Conservation (phyloP, 164 flowering plant genomes). For the Umbilicus rupestris region DNA sequence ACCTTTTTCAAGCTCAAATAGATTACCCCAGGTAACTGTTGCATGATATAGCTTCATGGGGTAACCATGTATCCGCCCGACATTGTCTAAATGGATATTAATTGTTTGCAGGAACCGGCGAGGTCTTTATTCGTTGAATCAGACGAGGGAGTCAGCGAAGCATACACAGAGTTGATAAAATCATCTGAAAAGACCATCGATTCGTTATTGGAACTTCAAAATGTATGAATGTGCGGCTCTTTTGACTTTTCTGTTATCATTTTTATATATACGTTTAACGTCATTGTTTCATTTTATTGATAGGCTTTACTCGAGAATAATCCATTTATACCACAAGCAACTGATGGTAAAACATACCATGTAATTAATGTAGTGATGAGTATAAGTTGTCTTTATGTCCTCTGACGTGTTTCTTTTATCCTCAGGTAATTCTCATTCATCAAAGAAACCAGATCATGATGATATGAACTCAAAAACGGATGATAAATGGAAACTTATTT, state of each 20-base stretch:
- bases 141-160: slow-evolving; percentile 34
- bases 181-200: slow-evolving; percentile 61
- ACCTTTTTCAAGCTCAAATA: slow-evolving; percentile 62
- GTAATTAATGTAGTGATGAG: not conserved
- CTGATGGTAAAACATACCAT: slow-evolving; percentile 38
- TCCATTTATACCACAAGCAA: slow-evolving; percentile 43
- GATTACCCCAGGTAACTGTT: slow-evolving; percentile 63
- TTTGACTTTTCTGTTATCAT: not conserved
- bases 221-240: slow-evolving; percentile 48
- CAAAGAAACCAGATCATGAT: slow-evolving; percentile 22
- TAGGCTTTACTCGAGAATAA: slow-evolving; percentile 84
- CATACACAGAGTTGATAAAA: slow-evolving; percentile 53
- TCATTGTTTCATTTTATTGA: not conserved
- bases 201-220: slow-evolving; percentile 62
- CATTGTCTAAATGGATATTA: not conserved
- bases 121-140: slow-evolving; percentile 50
- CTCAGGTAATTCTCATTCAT: slow-evolving; percentile 22
- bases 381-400: not conserved
- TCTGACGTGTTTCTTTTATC: slow-evolving; percentile 5
- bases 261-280: not conserved
- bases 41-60: too few relatives aligned
- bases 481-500: slow-evolving; percentile 58
- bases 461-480: slow-evolving; percentile 26
- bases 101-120: slow-evolving; percentile 50
- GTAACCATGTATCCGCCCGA: not conserved